phyloP scores from a whole-genome alignment of 345 rosid species.

The Leavenworthia alabamica region DNA sequence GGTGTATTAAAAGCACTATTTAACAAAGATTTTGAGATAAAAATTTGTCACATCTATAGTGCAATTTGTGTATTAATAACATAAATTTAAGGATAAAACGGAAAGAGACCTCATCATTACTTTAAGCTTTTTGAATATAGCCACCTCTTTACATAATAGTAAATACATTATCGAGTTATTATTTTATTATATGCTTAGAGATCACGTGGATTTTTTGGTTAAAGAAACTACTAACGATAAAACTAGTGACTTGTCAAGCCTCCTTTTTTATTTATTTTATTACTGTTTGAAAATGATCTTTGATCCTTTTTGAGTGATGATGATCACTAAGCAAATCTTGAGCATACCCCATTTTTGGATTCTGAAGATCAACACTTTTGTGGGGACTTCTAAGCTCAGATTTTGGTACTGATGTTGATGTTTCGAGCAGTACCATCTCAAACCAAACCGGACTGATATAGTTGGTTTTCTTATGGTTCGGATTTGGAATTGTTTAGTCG shows the following conservation, averaged over 20 bases:
- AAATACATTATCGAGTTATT: conserved; percentile 2
- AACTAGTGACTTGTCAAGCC: conserved; percentile 18
- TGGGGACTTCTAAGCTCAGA: not conserved
- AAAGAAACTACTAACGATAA: conserved; percentile 23
- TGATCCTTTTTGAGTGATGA: conserved; percentile 23
- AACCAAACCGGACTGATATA: not conserved
- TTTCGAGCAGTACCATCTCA: not conserved
- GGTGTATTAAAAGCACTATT: not conserved
- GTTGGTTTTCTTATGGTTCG: not conserved
- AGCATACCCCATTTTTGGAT: conserved; percentile 30
- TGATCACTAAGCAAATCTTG: conserved; percentile 32
- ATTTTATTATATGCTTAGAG: not conserved
- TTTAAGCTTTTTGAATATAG: not conserved
- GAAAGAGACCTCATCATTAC: conserved; percentile 9
- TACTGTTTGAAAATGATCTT: conserved; percentile 20
- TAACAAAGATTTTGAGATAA: conserved; percentile 22
- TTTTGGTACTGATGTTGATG: conserved; percentile 15
- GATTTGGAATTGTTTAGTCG: not conserved
- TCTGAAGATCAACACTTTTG: conserved; percentile 19
- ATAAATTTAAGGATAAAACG: conserved; percentile 1
- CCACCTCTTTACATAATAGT: conserved; percentile 13
- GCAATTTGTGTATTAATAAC: not conserved
- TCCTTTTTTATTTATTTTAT: conserved; percentile 20
- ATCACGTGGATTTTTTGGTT: conserved; percentile 25
- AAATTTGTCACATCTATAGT: conserved; percentile 18